Evolutionary conservation across 352 stramenopile species (phyloP), one percentile per base, ranked within the genome.

Genomic region (Peronospora destructor): DNA sequence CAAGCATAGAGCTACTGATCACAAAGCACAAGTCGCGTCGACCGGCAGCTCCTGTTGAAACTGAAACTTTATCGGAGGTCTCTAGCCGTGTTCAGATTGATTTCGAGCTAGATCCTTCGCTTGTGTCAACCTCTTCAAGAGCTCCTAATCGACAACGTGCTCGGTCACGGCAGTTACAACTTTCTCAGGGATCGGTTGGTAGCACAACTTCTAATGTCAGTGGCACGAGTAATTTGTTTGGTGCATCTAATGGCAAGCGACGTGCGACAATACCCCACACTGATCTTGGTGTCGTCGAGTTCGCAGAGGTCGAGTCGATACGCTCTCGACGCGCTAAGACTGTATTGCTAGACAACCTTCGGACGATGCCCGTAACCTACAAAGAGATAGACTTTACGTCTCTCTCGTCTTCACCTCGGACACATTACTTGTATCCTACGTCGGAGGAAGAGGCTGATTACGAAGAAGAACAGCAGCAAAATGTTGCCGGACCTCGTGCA

Each of bases 241-340:
- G 26, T 21, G 49, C 45, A 53, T 36, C 36, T 12, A 32, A 13
- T 19, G 57, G 60, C 28, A 46, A 38, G 9, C 54, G 54, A 52
- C 49, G 52, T 1, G 47, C 39, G 2, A 61, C 47, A 7, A 6
- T 68, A 5, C 21, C 38, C 2, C 49, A 29, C 11, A 53, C 45
- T 9, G 44, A 61, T 25, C 41, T 59, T 14, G 56, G 59, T 41
- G 64, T 63, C 13, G 53, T 52, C 12, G 62, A 76, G 46, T 63
- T 49, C 16, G 28, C 45, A 14, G 19, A 61, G 13, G 2, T 36
- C 3, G 25, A 53, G 45, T 56, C 57, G 3, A 59, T 69, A 6
- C 65, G 64, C 2, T 64, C 53, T 13, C 50, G 64, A n/a, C 61
- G 67, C 10, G 67, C 70, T 1, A 65, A 76, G 40, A 77, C 67